Percentiles rank a stretch among this genome's conserved stretches.
phyloP scores from a whole-genome alignment of 345 rosid genomes.

The Brassica carinata region DNA sequence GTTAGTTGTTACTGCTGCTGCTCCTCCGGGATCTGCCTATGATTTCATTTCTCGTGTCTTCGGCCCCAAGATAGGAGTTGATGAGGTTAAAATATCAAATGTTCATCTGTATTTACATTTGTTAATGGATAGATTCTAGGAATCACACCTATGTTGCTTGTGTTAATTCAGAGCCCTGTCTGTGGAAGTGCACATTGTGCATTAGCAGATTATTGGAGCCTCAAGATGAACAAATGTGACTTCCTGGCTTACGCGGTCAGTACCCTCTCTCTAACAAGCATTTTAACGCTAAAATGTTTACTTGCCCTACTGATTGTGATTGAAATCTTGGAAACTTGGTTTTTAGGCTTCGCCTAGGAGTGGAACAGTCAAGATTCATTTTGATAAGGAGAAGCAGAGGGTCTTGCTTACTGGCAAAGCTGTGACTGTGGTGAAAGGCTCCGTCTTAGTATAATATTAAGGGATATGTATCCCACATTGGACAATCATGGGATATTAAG shows the following conservation, averaged over 20 bases:
- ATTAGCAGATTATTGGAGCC: background rate
- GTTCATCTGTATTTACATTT: background rate
- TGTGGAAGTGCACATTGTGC: background rate
- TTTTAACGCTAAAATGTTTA: background rate
- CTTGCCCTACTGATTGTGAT: background rate
- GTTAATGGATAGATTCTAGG: background rate
- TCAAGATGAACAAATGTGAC: background rate
- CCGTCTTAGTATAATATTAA: constrained; percentile 47
- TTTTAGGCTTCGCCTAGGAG: constrained; percentile 62
- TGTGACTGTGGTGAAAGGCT: constrained; percentile 59
- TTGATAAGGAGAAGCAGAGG: constrained; percentile 49
- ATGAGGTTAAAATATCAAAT: constrained; percentile 3
- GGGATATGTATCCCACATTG: too few relatives aligned
- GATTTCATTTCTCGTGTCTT: constrained; percentile 23
- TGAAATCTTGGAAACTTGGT: background rate
- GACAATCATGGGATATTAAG: too few relatives aligned
- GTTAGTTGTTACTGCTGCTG: constrained; percentile 55
- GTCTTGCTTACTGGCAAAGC: constrained; percentile 65
- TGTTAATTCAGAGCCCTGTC: background rate
- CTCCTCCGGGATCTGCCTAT: constrained; percentile 43
- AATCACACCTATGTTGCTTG: background rate
- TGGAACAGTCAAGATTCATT: constrained; percentile 53
- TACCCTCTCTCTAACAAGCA: background rate
- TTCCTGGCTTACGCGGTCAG: background rate
- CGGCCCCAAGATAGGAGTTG: constrained; percentile 37